Evolutionary conservation across 2,329 filamentous ascomycete genomes (phyloP), one percentile per base, ranked within the genome.

Genomic region (Fusarium keratoplasticum): DNA sequence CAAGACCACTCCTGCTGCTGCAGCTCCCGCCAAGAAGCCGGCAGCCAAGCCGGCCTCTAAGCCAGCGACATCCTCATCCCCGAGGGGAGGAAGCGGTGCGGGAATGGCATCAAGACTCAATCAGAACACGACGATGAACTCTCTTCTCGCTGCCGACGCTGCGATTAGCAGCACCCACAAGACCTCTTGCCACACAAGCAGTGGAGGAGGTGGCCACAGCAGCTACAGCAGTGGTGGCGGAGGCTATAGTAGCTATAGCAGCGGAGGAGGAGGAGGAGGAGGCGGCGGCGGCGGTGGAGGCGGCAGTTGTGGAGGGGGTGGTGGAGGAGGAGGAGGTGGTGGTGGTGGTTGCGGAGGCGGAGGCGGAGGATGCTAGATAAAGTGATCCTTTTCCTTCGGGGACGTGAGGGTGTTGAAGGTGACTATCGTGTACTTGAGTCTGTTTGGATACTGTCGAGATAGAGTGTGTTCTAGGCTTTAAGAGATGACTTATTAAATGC

Each of bases 201-300:
- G 14, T 13, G 54, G 54, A 1, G 55, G 66, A 4, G 54, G 54
- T 31, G 59, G 31, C 2, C 36, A 66, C 14, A n/a, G 42, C 2
- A 42, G 50, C 4, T 59, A 27, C 4, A 25, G 58, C 2, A 54
- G 66, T 22, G 35, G 55, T 16, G 33, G 33, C 29, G 57, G 70
- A 13, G 68, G 69, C 13, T 20, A 33, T 55, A 33, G 50, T 33
- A 16, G 50, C 50, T 33, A 33, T 18, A 54, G 29, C n/a, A 31
- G 33, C 25, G 65, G 60, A 14, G 69, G 55, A 40, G 70, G 69
- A 22, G 29, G 38, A 4, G n/a, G 38, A 7, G 38, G 38, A 4
- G n/a, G 38, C 4, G 38, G 42, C 22, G 57, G 52, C 5, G 44
- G 44, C 2, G 44, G 63, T 25, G 31, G 38, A 25, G 35, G 47